Evolutionary conservation across 768 basidiomycete genomes (phyloP), one percentile per base, ranked within the genome.

Genomic region (Chalciporus chontae): DNA sequence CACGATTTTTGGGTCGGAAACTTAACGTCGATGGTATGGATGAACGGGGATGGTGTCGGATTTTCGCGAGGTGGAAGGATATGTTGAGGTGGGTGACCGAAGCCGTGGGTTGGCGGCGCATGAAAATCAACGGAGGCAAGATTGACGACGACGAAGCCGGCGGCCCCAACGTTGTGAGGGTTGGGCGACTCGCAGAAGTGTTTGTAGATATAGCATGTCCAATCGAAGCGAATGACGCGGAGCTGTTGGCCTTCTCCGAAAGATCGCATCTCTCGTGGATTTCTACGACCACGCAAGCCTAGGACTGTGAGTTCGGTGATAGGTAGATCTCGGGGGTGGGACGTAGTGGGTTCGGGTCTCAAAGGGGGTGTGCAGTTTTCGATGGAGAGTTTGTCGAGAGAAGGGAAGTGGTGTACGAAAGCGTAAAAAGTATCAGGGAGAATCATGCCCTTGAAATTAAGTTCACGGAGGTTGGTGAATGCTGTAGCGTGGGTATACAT

Each of bases 201-300:
- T 15, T 63, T 63, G 57, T 74, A 69, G 15, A 74, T 68, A 39
- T 71, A 69, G 17, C 71, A 71, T 1, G 68, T 71, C 60, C 68
- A 72, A 57, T 77, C 76, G 41, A 78, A 65, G 41, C 69, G 70
- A n/a, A 78, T 61, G n/a, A 65, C 62, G 13, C 66, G 69, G 17
- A 78, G 66, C 3, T 65, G 63, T 10, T 61, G 56, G 0, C 67
- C 74, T 29, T 68, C 65, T 18, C 67, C 71, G 36, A 77, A 70
- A 5, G 63, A 64, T 10, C 64, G 64, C 2, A 66, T 48, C 23
- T 61, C 63, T 5, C 59, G 58, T 9, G 51, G 47, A 13, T 61
- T 62, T 43, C 57, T 48, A 31, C 56, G 54, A 32, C 68, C 68
- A 45, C 69, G 70, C 9, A 72, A 54, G 47, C 69, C 69, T 45